phyloP scores from a whole-genome alignment of 73 alveolate species.

The Stentor roeselii region DNA sequence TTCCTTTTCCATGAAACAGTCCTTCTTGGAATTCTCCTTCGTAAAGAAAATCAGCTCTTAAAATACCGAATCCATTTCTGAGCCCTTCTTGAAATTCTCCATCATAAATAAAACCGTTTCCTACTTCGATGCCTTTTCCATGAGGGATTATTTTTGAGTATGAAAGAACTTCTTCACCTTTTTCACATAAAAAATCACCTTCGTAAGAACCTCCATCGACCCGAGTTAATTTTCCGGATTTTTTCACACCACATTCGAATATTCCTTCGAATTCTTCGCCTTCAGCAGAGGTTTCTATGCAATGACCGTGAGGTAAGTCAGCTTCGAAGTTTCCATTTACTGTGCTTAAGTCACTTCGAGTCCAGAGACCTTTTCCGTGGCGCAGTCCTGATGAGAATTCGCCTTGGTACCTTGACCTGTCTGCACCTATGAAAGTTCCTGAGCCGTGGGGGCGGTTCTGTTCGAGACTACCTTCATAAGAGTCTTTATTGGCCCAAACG shows the following conservation, averaged over 20 bases:
- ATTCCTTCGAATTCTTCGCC: neutral
- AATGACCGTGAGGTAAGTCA: neutral
- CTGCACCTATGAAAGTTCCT: neutral
- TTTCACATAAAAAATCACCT: neutral
- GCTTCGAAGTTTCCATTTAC: neutral
- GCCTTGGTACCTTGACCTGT: neutral
- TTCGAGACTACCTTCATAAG: neutral
- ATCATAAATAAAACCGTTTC: conserved; percentile 37
- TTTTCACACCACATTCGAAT: neutral
- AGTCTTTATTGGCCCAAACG: neutral
- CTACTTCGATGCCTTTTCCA: neutral
- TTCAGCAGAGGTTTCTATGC: neutral
- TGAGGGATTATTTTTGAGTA: neutral
- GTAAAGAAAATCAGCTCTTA: conserved; percentile 46
- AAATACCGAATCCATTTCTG: conserved; percentile 65
- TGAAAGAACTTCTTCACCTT: neutral
- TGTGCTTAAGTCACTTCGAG: neutral
- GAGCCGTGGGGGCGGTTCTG: neutral
- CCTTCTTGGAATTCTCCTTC: conserved; percentile 42
- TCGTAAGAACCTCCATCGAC: neutral
- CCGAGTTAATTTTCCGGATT: neutral
- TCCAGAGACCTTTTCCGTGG: neutral
- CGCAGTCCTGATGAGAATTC: neutral
- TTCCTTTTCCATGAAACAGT: conserved; percentile 65
- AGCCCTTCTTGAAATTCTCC: conserved; percentile 50